Evolutionary conservation across 371 early-diverging fungal genomes (phyloP).

Genomic region (Syncephalastrum sp.): DNA sequence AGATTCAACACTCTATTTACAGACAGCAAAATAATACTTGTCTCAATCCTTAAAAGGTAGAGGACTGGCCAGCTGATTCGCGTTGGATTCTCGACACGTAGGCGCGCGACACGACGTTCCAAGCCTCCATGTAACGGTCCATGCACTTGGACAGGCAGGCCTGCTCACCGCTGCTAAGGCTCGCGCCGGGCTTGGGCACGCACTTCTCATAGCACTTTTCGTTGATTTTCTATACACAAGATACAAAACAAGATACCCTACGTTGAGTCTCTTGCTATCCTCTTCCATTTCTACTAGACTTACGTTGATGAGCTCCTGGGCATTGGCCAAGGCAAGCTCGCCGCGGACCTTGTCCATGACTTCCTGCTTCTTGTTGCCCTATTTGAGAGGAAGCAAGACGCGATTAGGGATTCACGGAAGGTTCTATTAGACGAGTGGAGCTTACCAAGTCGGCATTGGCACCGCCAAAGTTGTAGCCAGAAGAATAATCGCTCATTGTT

Average conservation of each 20-base stretch:
- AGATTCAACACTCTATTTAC: neutral
- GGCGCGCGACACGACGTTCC: constrained; percentile 81
- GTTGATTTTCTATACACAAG: constrained; percentile 68
- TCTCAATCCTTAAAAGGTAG: neutral
- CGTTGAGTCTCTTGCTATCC: neutral
- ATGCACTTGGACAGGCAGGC: constrained; percentile 80
- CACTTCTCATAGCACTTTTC: constrained; percentile 84
- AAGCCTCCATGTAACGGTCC: constrained; percentile 87
- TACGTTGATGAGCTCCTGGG: constrained; percentile 84
- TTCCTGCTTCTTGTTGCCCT: constrained; percentile 74
- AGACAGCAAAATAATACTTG: constrained; percentile 2
- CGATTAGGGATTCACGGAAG: neutral
- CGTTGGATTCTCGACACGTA: constrained; percentile 73
- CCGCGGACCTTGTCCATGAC: constrained; percentile 83
- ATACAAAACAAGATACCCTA: neutral
- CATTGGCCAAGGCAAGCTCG: constrained; percentile 84
- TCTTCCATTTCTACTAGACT: constrained; percentile 16
- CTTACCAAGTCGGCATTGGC: constrained; percentile 7
- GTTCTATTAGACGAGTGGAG: neutral
- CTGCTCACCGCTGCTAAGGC: constrained; percentile 70
- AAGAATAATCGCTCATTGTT: constrained; percentile 42
- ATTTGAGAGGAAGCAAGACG: neutral
- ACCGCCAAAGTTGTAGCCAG: constrained; percentile 35
- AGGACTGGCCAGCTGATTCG: constrained; percentile 54
- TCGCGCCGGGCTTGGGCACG: constrained; percentile 74